Evolutionary conservation across 2,329 filamentous ascomycete species (phyloP).

Genomic region (Colletotrichum sp.): DNA sequence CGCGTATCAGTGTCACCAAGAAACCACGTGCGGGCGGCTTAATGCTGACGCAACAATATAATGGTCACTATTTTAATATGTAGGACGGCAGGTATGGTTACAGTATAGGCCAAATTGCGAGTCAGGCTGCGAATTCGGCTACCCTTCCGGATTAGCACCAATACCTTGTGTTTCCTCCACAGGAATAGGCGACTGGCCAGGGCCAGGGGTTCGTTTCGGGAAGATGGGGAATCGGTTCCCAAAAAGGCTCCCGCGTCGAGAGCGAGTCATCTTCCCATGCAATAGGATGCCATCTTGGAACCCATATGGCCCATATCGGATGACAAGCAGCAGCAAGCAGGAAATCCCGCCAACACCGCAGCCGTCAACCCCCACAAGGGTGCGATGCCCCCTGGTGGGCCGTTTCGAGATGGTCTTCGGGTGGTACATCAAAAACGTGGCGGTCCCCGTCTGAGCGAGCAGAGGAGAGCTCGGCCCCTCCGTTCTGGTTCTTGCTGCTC

Average conservation of each 20-base stretch:
- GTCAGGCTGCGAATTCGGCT: neutral
- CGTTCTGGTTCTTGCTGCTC: neutral
- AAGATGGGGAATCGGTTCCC: neutral
- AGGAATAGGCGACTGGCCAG: neutral
- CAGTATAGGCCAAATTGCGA: neutral
- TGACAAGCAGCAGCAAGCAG: conserved; percentile 9
- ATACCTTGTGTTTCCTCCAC: neutral
- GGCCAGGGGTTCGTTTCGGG: conserved; percentile 17
- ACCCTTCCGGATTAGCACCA: neutral
- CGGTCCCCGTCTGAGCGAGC: neutral
- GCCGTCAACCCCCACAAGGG: conserved; percentile 1
- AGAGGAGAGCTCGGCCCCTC: neutral
- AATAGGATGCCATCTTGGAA: neutral
- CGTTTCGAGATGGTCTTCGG: neutral
- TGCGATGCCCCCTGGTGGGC: neutral
- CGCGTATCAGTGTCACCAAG: neutral
- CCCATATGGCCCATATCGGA: neutral
- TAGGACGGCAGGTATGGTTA: neutral
- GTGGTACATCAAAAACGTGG: conserved; percentile 4
- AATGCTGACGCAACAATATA: neutral
- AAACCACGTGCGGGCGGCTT: neutral
- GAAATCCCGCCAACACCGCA: neutral
- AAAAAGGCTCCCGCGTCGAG: neutral
- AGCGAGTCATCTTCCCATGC: conserved; percentile 2
- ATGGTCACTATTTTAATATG: conserved; percentile 7